phyloP scores from a whole-genome alignment of 768 basidiomycete genomes.

The Leccinellum albellum region DNA sequence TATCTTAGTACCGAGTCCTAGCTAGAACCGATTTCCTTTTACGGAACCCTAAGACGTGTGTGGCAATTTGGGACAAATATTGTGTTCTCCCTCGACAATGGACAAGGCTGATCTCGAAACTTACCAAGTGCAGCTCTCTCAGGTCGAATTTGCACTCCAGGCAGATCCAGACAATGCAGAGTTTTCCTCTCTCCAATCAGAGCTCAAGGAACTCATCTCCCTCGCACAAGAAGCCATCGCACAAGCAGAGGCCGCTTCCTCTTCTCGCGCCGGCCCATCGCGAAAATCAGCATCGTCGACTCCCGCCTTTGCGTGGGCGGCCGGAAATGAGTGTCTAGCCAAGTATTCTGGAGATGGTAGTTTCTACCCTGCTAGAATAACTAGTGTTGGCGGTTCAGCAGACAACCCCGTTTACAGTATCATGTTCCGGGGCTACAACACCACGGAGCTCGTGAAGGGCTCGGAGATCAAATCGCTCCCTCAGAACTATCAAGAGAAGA shows the following conservation, averaged over 20 bases:
- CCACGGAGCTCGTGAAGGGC: conserved; percentile 78
- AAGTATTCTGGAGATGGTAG: conserved; percentile 80
- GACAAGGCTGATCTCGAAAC: conserved; percentile 80
- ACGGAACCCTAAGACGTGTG: conserved; percentile 11
- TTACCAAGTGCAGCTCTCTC: conserved; percentile 85
- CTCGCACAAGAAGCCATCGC: conserved; percentile 71
- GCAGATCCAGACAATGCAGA: conserved; percentile 73
- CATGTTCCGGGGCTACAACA: conserved; percentile 89
- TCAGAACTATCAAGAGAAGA: conserved; percentile 45
- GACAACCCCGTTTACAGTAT: conserved; percentile 86
- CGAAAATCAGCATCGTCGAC: conserved; percentile 52
- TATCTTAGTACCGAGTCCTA: background rate
- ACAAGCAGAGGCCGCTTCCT: conserved; percentile 61
- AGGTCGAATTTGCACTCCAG: conserved; percentile 77
- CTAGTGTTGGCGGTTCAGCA: conserved; percentile 73
- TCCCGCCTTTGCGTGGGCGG: conserved; percentile 59
- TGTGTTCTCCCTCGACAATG: conserved; percentile 11
- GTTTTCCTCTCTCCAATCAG: conserved; percentile 67
- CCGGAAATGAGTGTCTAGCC: conserved; percentile 83
- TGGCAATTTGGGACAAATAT: background rate
- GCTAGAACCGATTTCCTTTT: conserved; percentile 13
- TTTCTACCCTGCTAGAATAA: conserved; percentile 90
- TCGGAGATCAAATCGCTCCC: conserved; percentile 70
- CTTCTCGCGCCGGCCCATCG: conserved; percentile 52
- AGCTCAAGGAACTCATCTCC: conserved; percentile 79